Conservation (phyloP, 75 land plant species). For the Larix kaempferi region DNA sequence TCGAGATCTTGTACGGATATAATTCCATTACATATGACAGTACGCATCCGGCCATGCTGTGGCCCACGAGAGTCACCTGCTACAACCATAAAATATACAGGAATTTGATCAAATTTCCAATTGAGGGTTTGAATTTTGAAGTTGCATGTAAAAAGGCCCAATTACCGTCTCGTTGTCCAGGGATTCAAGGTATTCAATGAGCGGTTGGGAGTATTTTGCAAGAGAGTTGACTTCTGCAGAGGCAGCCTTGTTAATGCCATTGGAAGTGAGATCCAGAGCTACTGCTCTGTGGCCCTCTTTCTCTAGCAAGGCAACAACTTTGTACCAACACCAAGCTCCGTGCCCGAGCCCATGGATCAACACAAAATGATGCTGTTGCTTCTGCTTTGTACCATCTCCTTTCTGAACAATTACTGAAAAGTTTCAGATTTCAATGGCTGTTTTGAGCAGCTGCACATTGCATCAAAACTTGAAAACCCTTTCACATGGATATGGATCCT, state of each 20-base stretch:
- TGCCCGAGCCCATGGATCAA: constrained; percentile 38
- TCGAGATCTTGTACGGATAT: constrained; percentile 16
- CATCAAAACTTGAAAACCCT: too few species aligned
- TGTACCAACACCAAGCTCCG: constrained; percentile 59
- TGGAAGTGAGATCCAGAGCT: constrained; percentile 21
- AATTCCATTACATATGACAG: constrained; percentile 22
- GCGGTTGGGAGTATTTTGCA: constrained; percentile 8
- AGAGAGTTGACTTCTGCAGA: constrained; percentile 5
- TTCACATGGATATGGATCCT: too few species aligned
- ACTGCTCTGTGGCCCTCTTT: constrained; percentile 22
- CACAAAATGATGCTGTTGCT: constrained; percentile 30
- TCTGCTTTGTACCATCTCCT: too few species aligned
- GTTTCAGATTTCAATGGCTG: too few species aligned
- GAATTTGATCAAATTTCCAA: too few species aligned
- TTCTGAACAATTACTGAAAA: too few species aligned
- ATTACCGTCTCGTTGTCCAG: background rate
- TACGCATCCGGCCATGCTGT: constrained; percentile 24
- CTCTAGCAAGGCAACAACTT: constrained; percentile 15
- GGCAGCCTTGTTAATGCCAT: constrained; percentile 1
- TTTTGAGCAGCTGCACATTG: too few species aligned
- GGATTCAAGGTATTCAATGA: constrained; percentile 12
- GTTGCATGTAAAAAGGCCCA: too few species aligned
- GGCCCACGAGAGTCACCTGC: constrained; percentile 32
- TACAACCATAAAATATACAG: too few species aligned
- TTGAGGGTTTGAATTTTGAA: too few species aligned